phyloP scores from a whole-genome alignment of 164 flowering plant genomes.

The Annona squamosa region DNA sequence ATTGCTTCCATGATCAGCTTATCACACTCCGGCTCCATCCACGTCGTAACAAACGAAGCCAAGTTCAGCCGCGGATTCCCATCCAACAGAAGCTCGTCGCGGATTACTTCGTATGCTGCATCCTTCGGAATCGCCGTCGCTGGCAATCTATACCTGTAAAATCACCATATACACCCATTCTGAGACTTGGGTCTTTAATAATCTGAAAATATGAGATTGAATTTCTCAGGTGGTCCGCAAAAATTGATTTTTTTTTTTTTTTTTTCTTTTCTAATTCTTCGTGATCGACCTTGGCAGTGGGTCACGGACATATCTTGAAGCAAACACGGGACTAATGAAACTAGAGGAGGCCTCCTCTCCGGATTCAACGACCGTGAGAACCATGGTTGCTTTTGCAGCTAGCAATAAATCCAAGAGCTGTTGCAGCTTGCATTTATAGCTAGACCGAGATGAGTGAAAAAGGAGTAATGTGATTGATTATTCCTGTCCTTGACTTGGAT shows the following conservation, averaged over 20 bases:
- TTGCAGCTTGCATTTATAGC: background rate
- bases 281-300: slow-evolving; percentile 16
- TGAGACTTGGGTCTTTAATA: background rate
- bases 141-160: slow-evolving; percentile 17
- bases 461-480: background rate
- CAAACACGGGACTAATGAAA: slow-evolving; percentile 14
- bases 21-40: slow-evolving; percentile 36
- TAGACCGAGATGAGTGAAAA: background rate
- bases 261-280: no score
- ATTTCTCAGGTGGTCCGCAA: no score
- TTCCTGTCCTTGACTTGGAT: background rate
- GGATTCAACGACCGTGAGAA: background rate
- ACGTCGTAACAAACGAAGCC: slow-evolving; percentile 29
- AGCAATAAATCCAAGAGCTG: background rate
- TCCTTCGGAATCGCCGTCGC: slow-evolving; percentile 25
- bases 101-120: slow-evolving; percentile 26
- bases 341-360: background rate
- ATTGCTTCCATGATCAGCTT: slow-evolving; percentile 22
- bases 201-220: no score
- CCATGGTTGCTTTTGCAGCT: background rate
- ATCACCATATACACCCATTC: background rate
- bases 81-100: slow-evolving; percentile 25
- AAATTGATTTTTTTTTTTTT: no score
- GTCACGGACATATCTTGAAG: slow-evolving; percentile 20
- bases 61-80: slow-evolving; percentile 29